These are phyloP conservation scores for Wickerhamiella dianesei DNA, from an alignment of 805 yeast species.

Conservation along the genomic window DNA sequence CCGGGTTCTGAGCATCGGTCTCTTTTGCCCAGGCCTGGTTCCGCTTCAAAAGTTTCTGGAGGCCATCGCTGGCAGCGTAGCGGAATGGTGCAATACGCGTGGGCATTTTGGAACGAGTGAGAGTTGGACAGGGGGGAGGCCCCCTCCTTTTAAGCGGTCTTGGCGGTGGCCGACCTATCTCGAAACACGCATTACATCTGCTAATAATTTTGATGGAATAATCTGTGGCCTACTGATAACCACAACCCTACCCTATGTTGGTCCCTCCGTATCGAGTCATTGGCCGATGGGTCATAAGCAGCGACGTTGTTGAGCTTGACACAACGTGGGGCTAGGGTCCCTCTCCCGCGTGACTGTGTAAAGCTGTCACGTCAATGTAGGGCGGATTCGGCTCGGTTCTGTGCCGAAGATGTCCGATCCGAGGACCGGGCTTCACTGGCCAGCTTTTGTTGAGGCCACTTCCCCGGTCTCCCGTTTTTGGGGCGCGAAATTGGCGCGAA, in stretches of 20 bases:
- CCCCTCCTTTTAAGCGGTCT: no score
- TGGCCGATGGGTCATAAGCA: neutral
- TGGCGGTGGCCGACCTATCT: neutral
- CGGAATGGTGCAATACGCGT: slow-evolving; percentile 15
- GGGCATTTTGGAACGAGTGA: neutral
- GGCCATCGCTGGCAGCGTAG: slow-evolving; percentile 25
- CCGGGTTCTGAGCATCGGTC: slow-evolving; percentile 39
- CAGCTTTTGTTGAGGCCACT: no score
- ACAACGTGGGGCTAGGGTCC: neutral
- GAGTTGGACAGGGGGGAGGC: no score
- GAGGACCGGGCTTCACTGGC: no score
- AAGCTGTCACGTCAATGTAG: no score
- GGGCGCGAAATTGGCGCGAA: no score
- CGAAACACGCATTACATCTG: neutral
- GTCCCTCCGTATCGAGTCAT: neutral
- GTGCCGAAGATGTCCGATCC: no score
- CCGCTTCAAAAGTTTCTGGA: slow-evolving; percentile 26
- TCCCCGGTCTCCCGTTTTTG: no score
- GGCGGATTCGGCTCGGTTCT: no score
- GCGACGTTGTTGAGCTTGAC: neutral
- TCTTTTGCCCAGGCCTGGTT: slow-evolving; percentile 34
- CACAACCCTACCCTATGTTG: neutral
- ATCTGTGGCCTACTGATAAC: neutral
- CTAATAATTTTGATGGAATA: no score
- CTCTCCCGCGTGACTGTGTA: no score